phyloP scores from a whole-genome alignment of 1,139 yeast species.

The Spencermartinsiella ligniputridi region DNA sequence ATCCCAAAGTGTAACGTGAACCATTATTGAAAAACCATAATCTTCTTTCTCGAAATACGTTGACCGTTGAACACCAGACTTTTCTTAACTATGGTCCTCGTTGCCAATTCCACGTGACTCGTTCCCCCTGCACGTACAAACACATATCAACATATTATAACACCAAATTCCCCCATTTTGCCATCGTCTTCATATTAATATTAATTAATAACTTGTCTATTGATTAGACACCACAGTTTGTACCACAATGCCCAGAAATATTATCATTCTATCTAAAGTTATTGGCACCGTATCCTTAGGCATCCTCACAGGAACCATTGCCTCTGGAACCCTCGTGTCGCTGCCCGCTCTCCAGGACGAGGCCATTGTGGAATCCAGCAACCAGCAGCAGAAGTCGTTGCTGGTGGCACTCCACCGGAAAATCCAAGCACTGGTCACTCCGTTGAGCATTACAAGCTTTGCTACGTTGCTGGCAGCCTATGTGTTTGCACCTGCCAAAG shows the following conservation, averaged over 20 bases:
- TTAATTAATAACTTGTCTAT: too few species aligned
- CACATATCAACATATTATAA: too few species aligned
- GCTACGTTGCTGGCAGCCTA: slow-evolving; percentile 21
- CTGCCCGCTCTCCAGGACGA: slow-evolving; percentile 18
- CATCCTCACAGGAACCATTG: slow-evolving; percentile 26
- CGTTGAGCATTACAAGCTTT: slow-evolving; percentile 20
- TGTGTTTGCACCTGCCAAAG: slow-evolving; percentile 20
- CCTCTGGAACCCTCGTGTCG: slow-evolving; percentile 22
- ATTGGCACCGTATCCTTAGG: slow-evolving; percentile 30
- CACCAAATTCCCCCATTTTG: too few species aligned
- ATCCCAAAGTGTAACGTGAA: too few species aligned
- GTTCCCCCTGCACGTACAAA: too few species aligned
- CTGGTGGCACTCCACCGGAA: background rate
- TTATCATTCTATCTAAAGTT: slow-evolving; percentile 26
- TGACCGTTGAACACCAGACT: too few species aligned
- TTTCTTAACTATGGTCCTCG: too few species aligned
- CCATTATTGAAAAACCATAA: too few species aligned
- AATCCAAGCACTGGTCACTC: slow-evolving; percentile 11
- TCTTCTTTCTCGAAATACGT: too few species aligned
- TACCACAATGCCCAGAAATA: slow-evolving; percentile 23
- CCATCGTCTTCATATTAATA: too few species aligned
- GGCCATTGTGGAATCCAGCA: slow-evolving; percentile 4
- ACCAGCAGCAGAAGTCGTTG: slow-evolving; percentile 1
- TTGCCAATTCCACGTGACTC: too few species aligned
- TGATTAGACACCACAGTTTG: too few species aligned